Evolutionary conservation across 108 stramenopile species (phyloP), one percentile per base, ranked within the genome.

Genomic region (Fragilaria crotonensis): DNA sequence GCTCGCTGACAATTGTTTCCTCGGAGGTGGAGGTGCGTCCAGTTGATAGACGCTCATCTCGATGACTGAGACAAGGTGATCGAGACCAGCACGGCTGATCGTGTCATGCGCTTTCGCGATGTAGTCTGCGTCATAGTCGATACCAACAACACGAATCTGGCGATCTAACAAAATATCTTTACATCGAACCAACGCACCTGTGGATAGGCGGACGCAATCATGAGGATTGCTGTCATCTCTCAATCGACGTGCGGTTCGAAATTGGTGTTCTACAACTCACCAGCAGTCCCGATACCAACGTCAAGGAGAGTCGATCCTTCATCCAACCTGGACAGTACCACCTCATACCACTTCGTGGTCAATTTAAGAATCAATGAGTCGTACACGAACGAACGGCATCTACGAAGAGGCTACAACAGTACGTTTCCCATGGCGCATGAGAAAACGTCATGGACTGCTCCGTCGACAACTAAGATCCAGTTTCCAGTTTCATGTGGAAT

Each of bases 241-340:
- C n/a, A n/a, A n/a, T n/a, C n/a, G n/a, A n/a, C n/a, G n/a, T n/a
- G n/a, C n/a, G n/a, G n/a, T n/a, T n/a, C n/a, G n/a, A n/a, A n/a
- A n/a, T n/a, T n/a, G n/a, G n/a, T n/a, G n/a, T n/a, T n/a, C n/a
- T n/a, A n/a, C n/a, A n/a, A n/a, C n/a, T n/a, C n/a, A 31, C 76
- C 70, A 53, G 73, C 80, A 30, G 78, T 85, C 26, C 84, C 84
- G 32, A 85, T 69, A n/a, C 84, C 84, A 4, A 85, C 76, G 55
- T 85, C 84, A 9, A 85, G 63, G 17, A 85, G 14, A 11, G 59
- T 59, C 44, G 68, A 60, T 33, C 57, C 48, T 26, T 68, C 54
- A 0, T 48, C 32, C 25, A 82, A 11, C 36, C 45, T 48, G 17
- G 62, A 31, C 28, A 82, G 45, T 9, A 85, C 84, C 25, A 60